Evolutionary conservation across 2,329 filamentous ascomycete genomes (phyloP), one percentile per base, ranked within the genome.

Genomic region (Cercospora sesami): DNA sequence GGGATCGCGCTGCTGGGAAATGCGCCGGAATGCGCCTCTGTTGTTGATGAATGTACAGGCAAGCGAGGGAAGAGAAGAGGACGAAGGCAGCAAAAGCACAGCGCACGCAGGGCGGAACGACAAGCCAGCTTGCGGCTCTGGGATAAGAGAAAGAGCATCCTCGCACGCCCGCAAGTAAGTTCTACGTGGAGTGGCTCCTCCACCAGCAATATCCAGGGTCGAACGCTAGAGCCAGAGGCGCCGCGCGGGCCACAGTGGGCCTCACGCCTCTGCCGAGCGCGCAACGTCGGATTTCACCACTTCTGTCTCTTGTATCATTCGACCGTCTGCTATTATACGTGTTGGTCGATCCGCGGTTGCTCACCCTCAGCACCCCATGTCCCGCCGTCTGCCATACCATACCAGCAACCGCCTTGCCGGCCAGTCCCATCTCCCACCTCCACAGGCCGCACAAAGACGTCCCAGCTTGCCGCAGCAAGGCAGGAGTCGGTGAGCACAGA

Each of bases 1-100:
- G 67, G 69, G 68, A 65, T 45, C 36, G 62, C 33, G 57, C 59
- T 58, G 58, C 45, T 51, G 61, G 45, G 70, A 63, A 67, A 71
- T 71, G 70, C 53, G 69, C 23, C 62, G 68, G 69, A 69, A 68
- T 68, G 65, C 42, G 65, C 60, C 53, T 45, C 23, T 65, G 66
- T 66, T 67, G 62, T 63, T 64, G 65, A 39, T 57, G 30, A 64
- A 58, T 39, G 51, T 57, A 45, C 51, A 30, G 45, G 23, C 36
- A 55, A 33, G 26, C 28, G 45, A 33, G 60, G 21, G 53, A 33
- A 23, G 53, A 8, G 21, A 26, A 33, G 53, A 14, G 53, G 30
- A 31, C n/a, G 53, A 18, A 51, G 21, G 12, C 14, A 9, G 18
- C 18, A 18, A 33, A 33, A 8, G 60, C 60, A 31, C 21, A 48